A percentile compares a stretch with the other conserved stretches of the same genome.
Evolutionary conservation across 441 rosid genomes (phyloP).

Genomic region (Hura crepitans): DNA sequence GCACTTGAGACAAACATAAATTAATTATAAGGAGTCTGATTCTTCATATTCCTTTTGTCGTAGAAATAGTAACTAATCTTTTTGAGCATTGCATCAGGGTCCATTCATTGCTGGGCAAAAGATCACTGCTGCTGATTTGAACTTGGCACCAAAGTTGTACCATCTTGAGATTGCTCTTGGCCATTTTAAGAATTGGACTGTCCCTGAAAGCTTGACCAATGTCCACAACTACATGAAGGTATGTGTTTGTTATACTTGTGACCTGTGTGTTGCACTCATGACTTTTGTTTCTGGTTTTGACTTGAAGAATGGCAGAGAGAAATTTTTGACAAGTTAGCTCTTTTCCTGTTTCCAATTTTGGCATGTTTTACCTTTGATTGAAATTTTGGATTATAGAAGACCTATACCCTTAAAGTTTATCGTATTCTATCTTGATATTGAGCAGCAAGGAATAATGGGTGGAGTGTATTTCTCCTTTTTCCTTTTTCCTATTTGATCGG

Average conservation of each 20-base stretch:
- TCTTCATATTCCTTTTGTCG: neutral
- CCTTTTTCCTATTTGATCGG: neutral
- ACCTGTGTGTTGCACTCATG: neutral
- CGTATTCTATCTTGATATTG: neutral
- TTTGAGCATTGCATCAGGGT: slow-evolving; percentile 37
- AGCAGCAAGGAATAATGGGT: neutral
- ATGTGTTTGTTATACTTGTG: neutral
- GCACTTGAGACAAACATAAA: neutral
- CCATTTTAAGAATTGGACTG: slow-evolving; percentile 79
- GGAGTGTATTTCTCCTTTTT: neutral
- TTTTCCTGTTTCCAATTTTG: neutral
- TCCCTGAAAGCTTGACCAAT: slow-evolving; percentile 58
- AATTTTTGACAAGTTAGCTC: neutral
- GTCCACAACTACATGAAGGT: slow-evolving; percentile 63
- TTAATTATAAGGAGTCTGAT: neutral
- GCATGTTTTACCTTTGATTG: neutral
- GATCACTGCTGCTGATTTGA: slow-evolving; percentile 65
- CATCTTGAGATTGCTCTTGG: slow-evolving; percentile 74
- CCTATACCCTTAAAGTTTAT: neutral
- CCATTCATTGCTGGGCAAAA: slow-evolving; percentile 77
- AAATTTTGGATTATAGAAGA: neutral
- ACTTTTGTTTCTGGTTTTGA: neutral
- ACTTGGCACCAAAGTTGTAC: slow-evolving; percentile 85
- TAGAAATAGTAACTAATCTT: slow-evolving; percentile 16
- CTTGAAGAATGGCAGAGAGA: neutral